Percentiles rank a stretch among this genome's conserved stretches.
phyloP scores from a whole-genome alignment of 208 protist genomes.

The Leishmania arabica region DNA sequence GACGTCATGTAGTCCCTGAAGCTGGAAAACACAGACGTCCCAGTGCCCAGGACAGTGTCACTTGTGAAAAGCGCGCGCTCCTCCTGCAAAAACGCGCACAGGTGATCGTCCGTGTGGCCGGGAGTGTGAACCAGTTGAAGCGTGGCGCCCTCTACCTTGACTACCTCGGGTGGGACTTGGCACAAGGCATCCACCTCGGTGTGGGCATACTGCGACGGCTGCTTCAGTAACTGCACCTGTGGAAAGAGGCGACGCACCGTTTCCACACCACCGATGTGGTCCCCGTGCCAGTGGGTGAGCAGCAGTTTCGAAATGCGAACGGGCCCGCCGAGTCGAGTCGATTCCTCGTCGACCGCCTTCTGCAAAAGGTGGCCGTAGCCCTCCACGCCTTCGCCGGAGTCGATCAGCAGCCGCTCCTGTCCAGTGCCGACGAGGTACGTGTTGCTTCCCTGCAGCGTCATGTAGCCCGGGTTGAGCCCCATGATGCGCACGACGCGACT shows the following conservation, averaged over 20 bases:
- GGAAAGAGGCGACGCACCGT: constrained; percentile 43
- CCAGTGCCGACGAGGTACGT: constrained; percentile 74
- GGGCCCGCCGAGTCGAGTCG: constrained; percentile 29
- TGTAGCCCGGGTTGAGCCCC: constrained; percentile 65
- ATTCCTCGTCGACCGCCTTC: constrained; percentile 29
- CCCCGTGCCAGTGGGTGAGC: constrained; percentile 72
- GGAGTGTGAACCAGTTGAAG: constrained; percentile 52
- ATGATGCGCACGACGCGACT: constrained; percentile 58
- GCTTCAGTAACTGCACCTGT: constrained; percentile 52
- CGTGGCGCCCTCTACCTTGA: constrained; percentile 52
- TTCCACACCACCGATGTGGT: constrained; percentile 67
- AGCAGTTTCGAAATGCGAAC: constrained; percentile 55
- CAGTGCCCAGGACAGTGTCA: constrained; percentile 64
- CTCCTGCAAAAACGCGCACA: constrained; percentile 55
- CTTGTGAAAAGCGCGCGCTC: constrained; percentile 62
- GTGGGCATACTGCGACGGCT: constrained; percentile 29
- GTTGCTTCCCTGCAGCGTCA: constrained; percentile 79
- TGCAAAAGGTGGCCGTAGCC: constrained; percentile 43
- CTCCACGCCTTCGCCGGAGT: constrained; percentile 57
- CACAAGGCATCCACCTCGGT: constrained; percentile 33
- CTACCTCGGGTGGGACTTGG: constrained; percentile 23
- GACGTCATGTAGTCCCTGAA: constrained; percentile 68
- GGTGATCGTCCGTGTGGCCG: constrained; percentile 74
- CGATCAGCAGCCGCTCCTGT: constrained; percentile 47
- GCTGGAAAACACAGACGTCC: constrained; percentile 65